Evolutionary conservation across 116 monocot species (phyloP).

Genomic region (Phalaenopsis hybrid): DNA sequence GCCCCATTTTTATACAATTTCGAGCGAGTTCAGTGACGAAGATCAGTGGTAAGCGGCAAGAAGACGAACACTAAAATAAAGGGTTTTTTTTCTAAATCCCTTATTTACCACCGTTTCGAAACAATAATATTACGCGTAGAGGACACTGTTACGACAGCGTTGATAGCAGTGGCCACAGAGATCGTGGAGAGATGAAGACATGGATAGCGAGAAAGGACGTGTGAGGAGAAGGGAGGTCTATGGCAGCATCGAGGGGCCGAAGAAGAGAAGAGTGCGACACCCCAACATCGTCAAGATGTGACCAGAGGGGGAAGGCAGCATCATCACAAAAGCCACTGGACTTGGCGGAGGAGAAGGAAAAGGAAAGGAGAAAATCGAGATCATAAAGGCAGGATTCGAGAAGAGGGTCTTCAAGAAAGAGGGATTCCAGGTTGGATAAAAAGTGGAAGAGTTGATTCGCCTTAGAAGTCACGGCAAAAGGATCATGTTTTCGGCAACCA

Average conservation of each 20-base stretch:
- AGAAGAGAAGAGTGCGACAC: conserved; percentile 12
- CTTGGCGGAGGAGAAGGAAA: not conserved
- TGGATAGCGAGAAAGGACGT: not conserved
- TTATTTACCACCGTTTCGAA: too few relatives aligned
- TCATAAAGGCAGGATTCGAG: too few relatives aligned
- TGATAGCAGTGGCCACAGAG: not conserved
- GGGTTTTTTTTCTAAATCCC: too few relatives aligned
- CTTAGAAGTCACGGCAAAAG: too few relatives aligned
- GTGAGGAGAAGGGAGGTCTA: conserved; percentile 5
- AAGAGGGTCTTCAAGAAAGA: not conserved
- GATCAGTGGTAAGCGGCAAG: too few relatives aligned
- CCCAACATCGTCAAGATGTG: not conserved
- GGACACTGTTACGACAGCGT: too few relatives aligned
- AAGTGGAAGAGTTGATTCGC: not conserved
- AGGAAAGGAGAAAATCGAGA: conserved; percentile 12
- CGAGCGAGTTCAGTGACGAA: too few relatives aligned
- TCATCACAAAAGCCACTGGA: not conserved
- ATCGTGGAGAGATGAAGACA: conserved; percentile 15
- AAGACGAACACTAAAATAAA: too few relatives aligned
- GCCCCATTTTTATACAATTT: too few relatives aligned
- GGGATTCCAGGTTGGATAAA: conserved; percentile 7
- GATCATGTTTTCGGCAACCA: too few relatives aligned
- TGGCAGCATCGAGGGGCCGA: conserved; percentile 12
- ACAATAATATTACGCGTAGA: too few relatives aligned
- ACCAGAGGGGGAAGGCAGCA: conserved; percentile 2